phyloP scores from a whole-genome alignment of 352 stramenopile species.

The Globisporangium camurandrum region DNA sequence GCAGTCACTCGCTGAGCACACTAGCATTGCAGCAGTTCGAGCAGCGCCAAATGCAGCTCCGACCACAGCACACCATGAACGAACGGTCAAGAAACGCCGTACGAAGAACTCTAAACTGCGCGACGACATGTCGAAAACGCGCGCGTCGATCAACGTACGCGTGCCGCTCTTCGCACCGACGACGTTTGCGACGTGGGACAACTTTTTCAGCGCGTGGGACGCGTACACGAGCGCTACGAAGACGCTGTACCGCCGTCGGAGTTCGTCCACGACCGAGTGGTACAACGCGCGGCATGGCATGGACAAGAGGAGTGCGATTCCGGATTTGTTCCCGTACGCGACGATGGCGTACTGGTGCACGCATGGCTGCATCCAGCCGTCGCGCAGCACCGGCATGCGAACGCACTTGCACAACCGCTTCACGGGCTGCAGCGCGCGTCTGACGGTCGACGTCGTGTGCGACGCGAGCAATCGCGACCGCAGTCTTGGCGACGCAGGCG shows the following conservation, averaged over 20 bases:
- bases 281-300: conserved; percentile 76
- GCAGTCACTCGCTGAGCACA: too few species aligned
- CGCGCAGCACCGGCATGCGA: conserved; percentile 58
- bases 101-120: conserved; percentile 80
- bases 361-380: conserved; percentile 73
- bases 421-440: conserved; percentile 62
- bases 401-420: conserved; percentile 73
- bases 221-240: conserved; percentile 62
- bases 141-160: conserved; percentile 28
- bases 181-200: conserved; percentile 59
- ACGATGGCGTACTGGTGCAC: conserved; percentile 85
- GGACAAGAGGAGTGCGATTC: conserved; percentile 62
- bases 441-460: conserved; percentile 71
- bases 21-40: neutral
- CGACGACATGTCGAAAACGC: conserved; percentile 57
- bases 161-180: conserved; percentile 41
- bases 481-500: too few species aligned
- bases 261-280: conserved; percentile 58
- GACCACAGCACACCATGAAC: neutral
- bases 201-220: conserved; percentile 57
- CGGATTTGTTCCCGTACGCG: conserved; percentile 67
- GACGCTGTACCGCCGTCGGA: conserved; percentile 68
- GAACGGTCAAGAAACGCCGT: conserved; percentile 65
- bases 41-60: neutral
- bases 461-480: conserved; percentile 49